Evolutionary conservation across 1,139 yeast genomes (phyloP).

Genomic region (Saccharomyces hybrid): DNA sequence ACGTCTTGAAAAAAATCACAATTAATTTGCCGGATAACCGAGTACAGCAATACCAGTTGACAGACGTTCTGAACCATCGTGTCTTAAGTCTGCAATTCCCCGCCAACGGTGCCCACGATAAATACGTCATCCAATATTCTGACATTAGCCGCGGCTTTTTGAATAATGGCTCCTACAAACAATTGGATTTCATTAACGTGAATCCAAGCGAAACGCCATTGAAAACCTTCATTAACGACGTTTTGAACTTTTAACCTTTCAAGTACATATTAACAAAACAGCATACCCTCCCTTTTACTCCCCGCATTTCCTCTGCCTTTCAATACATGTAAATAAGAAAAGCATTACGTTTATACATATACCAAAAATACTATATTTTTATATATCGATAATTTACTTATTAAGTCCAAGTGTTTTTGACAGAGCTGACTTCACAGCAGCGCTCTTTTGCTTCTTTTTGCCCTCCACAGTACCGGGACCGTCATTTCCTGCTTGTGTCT

Average conservation of each 20-base stretch:
- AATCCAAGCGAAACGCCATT: not conserved
- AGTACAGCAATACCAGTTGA: conserved; percentile 38
- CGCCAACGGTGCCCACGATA: conserved; percentile 13
- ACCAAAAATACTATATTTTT: not conserved
- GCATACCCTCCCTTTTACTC: not conserved
- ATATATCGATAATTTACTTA: not conserved
- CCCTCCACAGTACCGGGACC: conserved; percentile 4
- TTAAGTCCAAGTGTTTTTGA: conserved; percentile 9
- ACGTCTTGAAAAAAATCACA: conserved; percentile 26
- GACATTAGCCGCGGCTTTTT: conserved; percentile 46
- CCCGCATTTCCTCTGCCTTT: not conserved
- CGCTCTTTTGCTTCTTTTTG: conserved; percentile 4
- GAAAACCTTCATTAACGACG: not conserved
- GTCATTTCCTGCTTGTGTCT: conserved; percentile 8
- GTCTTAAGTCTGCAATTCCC: conserved; percentile 39
- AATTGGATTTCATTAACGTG: conserved; percentile 34
- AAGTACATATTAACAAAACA: not conserved
- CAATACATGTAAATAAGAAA: not conserved
- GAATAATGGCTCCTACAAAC: conserved; percentile 46
- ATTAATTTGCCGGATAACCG: conserved; percentile 36
- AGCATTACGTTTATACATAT: not conserved
- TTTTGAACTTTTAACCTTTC: not conserved
- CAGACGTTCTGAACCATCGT: conserved; percentile 27
- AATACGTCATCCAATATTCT: conserved; percentile 39
- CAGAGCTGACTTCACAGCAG: not conserved